phyloP scores from a whole-genome alignment of 106 monocot species.

The Dioscorea alata region DNA sequence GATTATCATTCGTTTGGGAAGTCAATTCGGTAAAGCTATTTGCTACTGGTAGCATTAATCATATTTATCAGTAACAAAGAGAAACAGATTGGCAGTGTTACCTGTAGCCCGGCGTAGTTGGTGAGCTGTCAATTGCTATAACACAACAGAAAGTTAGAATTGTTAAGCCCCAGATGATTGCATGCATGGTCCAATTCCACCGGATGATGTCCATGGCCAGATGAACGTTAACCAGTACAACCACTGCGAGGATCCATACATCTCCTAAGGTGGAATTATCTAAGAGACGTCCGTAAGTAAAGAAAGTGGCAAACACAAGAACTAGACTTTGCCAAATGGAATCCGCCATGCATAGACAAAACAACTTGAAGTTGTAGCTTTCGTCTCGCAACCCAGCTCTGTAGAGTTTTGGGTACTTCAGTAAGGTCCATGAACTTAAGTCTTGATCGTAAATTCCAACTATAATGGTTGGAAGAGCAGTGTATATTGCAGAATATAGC shows the following conservation, averaged over 20 bases:
- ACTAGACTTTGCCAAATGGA: slow-evolving; percentile 77
- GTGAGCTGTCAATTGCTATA: slow-evolving; percentile 51
- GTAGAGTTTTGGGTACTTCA: slow-evolving; percentile 82
- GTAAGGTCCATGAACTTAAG: slow-evolving; percentile 65
- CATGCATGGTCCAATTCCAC: slow-evolving; percentile 76
- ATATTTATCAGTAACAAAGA: neutral
- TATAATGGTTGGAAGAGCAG: slow-evolving; percentile 77
- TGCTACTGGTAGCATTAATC: too few species aligned
- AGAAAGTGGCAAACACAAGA: slow-evolving; percentile 54
- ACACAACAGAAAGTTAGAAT: slow-evolving; percentile 46
- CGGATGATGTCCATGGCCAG: slow-evolving; percentile 70
- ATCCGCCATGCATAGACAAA: slow-evolving; percentile 63
- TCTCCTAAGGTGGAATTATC: slow-evolving; percentile 67
- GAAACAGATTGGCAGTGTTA: slow-evolving; percentile 33
- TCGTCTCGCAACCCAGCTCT: slow-evolving; percentile 80
- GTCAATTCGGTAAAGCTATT: too few species aligned
- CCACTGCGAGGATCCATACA: slow-evolving; percentile 56
- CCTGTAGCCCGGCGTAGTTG: slow-evolving; percentile 64
- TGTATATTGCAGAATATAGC: slow-evolving; percentile 63
- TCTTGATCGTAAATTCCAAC: slow-evolving; percentile 85
- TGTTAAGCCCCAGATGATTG: slow-evolving; percentile 63
- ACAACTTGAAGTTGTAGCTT: slow-evolving; percentile 69
- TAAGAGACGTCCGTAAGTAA: slow-evolving; percentile 49
- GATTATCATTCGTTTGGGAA: neutral
- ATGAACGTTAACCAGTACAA: slow-evolving; percentile 75